Evolutionary conservation across 768 basidiomycete genomes (phyloP).

Genomic region (Pleurotus cornucopiae): DNA sequence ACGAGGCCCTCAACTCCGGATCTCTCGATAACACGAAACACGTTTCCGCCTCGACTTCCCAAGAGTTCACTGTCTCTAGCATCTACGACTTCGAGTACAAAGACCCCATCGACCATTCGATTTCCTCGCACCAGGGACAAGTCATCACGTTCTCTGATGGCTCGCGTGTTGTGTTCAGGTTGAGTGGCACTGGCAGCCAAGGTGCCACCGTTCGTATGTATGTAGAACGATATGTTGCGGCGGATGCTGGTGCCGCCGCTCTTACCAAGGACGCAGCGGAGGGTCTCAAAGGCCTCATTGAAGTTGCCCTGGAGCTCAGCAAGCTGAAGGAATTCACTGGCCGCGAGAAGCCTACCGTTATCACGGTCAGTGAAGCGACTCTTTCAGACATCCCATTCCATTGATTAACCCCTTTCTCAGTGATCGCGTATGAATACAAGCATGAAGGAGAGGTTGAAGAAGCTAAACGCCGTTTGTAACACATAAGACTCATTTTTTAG

Average conservation of each 20-base stretch:
- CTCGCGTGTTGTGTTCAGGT: slow-evolving; percentile 89
- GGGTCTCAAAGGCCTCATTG: slow-evolving; percentile 92
- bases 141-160: slow-evolving; percentile 91
- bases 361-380: slow-evolving; percentile 60
- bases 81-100: slow-evolving; percentile 93
- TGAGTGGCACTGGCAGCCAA: slow-evolving; percentile 93
- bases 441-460: too few relatives aligned
- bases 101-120: slow-evolving; percentile 94
- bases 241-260: slow-evolving; percentile 64
- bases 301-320: slow-evolving; percentile 84
- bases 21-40: slow-evolving; percentile 69
- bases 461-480: too few relatives aligned
- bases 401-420: background rate
- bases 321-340: slow-evolving; percentile 84
- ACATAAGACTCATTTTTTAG: too few relatives aligned
- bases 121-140: slow-evolving; percentile 94
- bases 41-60: slow-evolving; percentile 59
- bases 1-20: slow-evolving; percentile 60
- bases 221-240: slow-evolving; percentile 85
- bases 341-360: slow-evolving; percentile 91
- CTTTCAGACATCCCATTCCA: background rate
- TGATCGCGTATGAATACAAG: too few relatives aligned
- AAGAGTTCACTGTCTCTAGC: slow-evolving; percentile 72
- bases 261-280: slow-evolving; percentile 76
- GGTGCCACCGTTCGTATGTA: slow-evolving; percentile 97